These are phyloP conservation scores for Fusarium citri DNA, from an alignment of 2,329 filamentous ascomycete species.

Conservation along the genomic window DNA sequence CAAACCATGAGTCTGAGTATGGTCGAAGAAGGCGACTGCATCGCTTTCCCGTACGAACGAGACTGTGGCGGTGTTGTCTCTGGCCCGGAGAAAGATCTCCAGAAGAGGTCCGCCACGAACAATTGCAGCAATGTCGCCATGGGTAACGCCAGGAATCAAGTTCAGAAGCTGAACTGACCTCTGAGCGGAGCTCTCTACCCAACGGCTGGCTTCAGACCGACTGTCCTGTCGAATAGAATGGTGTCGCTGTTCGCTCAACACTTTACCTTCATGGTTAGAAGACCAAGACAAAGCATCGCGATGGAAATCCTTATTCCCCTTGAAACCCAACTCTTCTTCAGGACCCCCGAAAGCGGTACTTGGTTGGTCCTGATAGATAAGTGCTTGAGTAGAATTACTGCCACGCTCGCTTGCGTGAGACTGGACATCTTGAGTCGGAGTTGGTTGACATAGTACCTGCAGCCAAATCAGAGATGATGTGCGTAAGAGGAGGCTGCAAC, in stretches of 20 bases:
- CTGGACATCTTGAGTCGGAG: background rate
- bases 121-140: constrained; percentile 72
- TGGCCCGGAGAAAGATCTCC: constrained; percentile 71
- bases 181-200: constrained; percentile 53
- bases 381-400: background rate
- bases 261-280: background rate
- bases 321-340: background rate
- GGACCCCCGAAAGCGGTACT: background rate
- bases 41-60: constrained; percentile 76
- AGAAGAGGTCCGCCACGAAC: constrained; percentile 78
- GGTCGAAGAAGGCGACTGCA: constrained; percentile 72
- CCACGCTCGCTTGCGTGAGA: background rate
- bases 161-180: constrained; percentile 73
- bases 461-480: constrained; percentile 3
- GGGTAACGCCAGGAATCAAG: constrained; percentile 70
- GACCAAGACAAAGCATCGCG: background rate
- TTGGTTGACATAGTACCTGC: constrained; percentile 27
- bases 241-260: background rate
- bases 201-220: background rate
- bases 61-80: constrained; percentile 71
- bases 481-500: constrained; percentile 31
- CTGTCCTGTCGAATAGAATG: background rate
- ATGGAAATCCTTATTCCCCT: background rate
- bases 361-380: background rate
- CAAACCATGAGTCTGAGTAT: constrained; percentile 73